A percentile compares a stretch with the other conserved stretches of the same genome.
Evolutionary conservation across 2,329 filamentous ascomycete genomes (phyloP).

Genomic region (Ophiostoma sp.): DNA sequence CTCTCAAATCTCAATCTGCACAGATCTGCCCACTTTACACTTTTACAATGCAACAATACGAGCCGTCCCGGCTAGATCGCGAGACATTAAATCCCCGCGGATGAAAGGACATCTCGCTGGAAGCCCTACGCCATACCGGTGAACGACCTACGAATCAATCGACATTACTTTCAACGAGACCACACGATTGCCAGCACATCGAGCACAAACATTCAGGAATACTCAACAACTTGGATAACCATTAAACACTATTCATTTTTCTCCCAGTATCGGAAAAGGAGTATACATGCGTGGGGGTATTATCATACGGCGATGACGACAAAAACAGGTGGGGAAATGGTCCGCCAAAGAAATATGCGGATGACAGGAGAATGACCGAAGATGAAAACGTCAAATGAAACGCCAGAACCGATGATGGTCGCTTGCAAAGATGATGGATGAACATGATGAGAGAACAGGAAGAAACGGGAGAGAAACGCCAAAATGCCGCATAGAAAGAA

Average conservation of each 20-base stretch:
- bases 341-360: background rate
- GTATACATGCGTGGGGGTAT: slow-evolving; percentile 17
- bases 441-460: background rate
- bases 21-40: background rate
- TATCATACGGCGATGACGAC: slow-evolving; percentile 9
- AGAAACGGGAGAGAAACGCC: background rate
- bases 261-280: background rate
- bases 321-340: no score
- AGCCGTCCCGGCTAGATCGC: background rate
- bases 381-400: background rate
- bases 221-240: background rate
- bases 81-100: no score
- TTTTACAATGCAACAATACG: background rate
- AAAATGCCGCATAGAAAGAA: background rate
- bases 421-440: background rate
- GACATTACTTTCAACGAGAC: background rate
- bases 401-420: slow-evolving; percentile 9
- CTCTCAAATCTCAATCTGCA: background rate
- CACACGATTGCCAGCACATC: background rate
- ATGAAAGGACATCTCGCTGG: background rate
- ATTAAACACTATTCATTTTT: slow-evolving; percentile 14
- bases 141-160: background rate
- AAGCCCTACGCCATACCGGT: background rate
- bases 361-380: background rate
- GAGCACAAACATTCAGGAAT: background rate